phyloP scores from a whole-genome alignment of 2,329 filamentous ascomycete species.

The Dothidotthia symphoricarpi region DNA sequence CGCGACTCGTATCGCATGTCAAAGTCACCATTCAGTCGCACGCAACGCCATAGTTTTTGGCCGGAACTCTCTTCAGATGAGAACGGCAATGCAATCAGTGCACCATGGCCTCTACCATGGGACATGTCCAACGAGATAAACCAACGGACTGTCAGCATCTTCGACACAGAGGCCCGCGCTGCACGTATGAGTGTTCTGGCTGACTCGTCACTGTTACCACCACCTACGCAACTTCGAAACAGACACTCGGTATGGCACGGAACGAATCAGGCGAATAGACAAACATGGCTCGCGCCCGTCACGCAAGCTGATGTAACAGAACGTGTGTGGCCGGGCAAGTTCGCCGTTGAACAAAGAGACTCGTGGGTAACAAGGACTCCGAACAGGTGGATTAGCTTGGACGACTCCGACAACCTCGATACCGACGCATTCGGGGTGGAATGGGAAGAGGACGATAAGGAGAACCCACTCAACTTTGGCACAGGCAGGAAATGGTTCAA shows the following conservation, averaged over 20 bases:
- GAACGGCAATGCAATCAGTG: constrained; percentile 6
- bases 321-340: constrained; percentile 15
- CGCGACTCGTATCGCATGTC: constrained; percentile 1
- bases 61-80: background rate
- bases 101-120: constrained; percentile 4
- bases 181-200: constrained; percentile 19
- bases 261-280: constrained; percentile 2
- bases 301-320: constrained; percentile 4
- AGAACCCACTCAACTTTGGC: constrained; percentile 57
- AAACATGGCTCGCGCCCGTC: constrained; percentile 17
- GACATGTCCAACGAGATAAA: constrained; percentile 4
- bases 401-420: background rate
- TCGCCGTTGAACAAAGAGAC: constrained; percentile 17
- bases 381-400: constrained; percentile 1
- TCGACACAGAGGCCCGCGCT: constrained; percentile 21
- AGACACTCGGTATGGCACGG: constrained; percentile 15
- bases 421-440: constrained; percentile 1
- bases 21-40: constrained; percentile 2
- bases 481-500: constrained; percentile 43
- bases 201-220: constrained; percentile 16
- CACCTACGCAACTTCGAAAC: constrained; percentile 3
- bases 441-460: constrained; percentile 56
- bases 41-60: constrained; percentile 5
- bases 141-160: constrained; percentile 13
- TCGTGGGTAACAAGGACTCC: constrained; percentile 13